These are phyloP conservation scores for Scutellaria minor DNA, from an alignment of 257 asterid genomes.

Conservation along the genomic window DNA sequence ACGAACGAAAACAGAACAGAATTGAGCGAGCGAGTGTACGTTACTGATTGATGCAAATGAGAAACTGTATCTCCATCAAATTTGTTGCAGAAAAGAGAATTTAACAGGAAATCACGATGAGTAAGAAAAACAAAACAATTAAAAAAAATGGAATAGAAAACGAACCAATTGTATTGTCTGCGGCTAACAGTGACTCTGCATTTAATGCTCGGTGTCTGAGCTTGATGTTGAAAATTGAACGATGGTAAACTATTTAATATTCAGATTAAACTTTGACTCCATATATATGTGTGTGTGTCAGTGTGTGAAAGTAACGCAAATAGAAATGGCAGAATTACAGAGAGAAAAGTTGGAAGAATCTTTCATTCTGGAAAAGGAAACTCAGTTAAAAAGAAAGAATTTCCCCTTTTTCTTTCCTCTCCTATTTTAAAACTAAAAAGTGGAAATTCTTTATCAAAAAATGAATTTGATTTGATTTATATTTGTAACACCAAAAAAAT, in stretches of 20 bases:
- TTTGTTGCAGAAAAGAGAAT: not conserved
- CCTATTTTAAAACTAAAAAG: not conserved
- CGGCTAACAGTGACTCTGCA: constrained; percentile 36
- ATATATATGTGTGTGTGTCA: constrained; percentile 3
- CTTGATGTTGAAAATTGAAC: constrained; percentile 26
- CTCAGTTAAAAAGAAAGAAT: constrained; percentile 35
- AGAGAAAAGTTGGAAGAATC: constrained; percentile 1
- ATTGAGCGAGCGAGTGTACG: not conserved
- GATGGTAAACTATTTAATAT: not conserved
- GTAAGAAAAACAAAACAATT: constrained; percentile 19
- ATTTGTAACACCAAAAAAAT: no score
- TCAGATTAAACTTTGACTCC: constrained; percentile 11
- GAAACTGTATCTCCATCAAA: constrained; percentile 19
- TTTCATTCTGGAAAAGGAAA: constrained; percentile 27
- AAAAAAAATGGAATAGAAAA: constrained; percentile 26
- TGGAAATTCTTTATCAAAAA: not conserved
- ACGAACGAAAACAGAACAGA: not conserved
- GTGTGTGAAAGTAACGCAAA: constrained; percentile 11
- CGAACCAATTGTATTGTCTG: constrained; percentile 28
- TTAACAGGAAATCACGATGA: constrained; percentile 11
- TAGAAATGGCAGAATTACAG: constrained; percentile 7
- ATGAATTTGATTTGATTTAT: no score
- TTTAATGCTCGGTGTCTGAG: constrained; percentile 37
- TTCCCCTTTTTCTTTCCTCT: constrained; percentile 10
- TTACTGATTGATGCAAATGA: constrained; percentile 22